Conservation (phyloP, 306 rosid genomes). For the Quercus aquifolioides region DNA sequence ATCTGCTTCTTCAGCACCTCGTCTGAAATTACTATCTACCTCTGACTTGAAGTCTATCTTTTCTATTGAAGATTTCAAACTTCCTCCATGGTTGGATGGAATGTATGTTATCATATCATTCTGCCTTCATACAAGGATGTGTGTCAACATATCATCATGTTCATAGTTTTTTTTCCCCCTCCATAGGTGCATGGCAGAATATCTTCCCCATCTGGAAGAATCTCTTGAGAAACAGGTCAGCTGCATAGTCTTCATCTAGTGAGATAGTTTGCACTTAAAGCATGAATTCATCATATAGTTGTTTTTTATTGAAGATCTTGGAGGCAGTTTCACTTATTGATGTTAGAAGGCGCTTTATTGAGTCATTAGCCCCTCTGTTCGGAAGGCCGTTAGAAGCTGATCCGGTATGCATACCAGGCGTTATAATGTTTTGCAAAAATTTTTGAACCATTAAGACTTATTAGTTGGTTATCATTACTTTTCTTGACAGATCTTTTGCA, state of each 20-base stretch:
- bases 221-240: constrained; percentile 85
- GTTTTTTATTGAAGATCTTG: constrained; percentile 44
- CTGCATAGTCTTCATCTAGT: constrained; percentile 10
- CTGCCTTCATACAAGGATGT: background rate
- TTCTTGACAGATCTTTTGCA: constrained; percentile 71
- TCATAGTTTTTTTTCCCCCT: constrained; percentile 23
- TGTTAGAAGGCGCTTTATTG: constrained; percentile 74
- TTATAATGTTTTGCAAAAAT: constrained; percentile 2
- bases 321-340: constrained; percentile 85
- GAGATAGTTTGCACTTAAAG: background rate
- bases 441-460: constrained; percentile 15
- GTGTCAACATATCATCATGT: constrained; percentile 13
- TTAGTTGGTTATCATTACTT: constrained; percentile 20
- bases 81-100: constrained; percentile 84
- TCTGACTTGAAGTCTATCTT: constrained; percentile 72
- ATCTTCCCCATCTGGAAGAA: constrained; percentile 89
- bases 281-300: background rate
- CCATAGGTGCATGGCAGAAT: constrained; percentile 93
- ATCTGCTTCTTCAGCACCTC: constrained; percentile 78
- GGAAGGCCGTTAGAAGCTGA: constrained; percentile 98
- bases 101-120: constrained; percentile 56
- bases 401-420: constrained; percentile 46
- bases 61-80: constrained; percentile 83
- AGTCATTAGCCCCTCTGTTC: constrained; percentile 59
- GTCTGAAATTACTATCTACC: constrained; percentile 69